Base-by-base conservation (phyloP, 306 rosid genomes). In the Cercis canadensis region DNA sequence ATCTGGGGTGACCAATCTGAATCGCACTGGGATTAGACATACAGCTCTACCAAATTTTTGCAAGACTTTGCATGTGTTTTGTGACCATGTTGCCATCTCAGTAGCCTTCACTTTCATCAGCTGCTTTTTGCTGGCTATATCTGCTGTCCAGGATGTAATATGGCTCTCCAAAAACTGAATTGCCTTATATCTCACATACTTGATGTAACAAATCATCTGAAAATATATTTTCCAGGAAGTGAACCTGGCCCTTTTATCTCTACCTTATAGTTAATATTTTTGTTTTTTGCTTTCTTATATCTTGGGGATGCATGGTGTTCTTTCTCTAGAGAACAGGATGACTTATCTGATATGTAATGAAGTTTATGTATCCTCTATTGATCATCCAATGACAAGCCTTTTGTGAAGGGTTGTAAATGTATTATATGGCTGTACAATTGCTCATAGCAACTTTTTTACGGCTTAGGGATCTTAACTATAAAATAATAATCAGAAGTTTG, bases 51-150 rank as follows among this genome's bases (percentile, higher is more conserved):
- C 96, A 4, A 82, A 91, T 57, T 88, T 94, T 33, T 94, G 96
- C 75, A 90, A 90, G 60, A 75, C 96, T 11, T 65, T 94, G 54
- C 85, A 76, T 40, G 80, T 75, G 37, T 94, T 94, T 56, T 94
- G 98, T 76, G 80, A 87, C 76, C 98, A 90, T 68, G 87, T 94
- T 77, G 95, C 89, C 75, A 75, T 94, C 70, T 94, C 97, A 15
- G 84, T 94, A 68, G 95, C 87, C 80, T 94, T 86, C 82, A 84
- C 94, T 67, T 88, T 94, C 90, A 72, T 89, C 65, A 73, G 86
- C 68, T 81, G 88, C 69, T 79, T 91, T 72, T 65, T 88, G 86
- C 83, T 94, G 32, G 90, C 96, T 58, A 45, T 73, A 1, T 85
- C 94, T 63, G 92, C 92, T 40, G 67, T 94, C 19, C 97, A 81